phyloP scores from a whole-genome alignment of 2,329 filamentous ascomycete species.

The Neofusicoccum kwambonambiense region DNA sequence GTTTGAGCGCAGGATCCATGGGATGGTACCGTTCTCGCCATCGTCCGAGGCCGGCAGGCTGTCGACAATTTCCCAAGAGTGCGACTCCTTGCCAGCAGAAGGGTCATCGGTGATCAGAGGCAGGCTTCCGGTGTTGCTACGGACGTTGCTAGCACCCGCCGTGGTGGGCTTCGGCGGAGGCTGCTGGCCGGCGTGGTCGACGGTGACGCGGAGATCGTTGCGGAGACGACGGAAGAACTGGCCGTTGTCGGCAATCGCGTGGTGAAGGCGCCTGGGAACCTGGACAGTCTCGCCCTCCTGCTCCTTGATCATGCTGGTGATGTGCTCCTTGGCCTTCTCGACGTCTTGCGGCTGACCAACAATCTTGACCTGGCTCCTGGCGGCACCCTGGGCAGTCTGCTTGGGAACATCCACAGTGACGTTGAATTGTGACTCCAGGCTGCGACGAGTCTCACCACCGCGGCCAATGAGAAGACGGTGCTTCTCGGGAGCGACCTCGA shows the following conservation, averaged over 20 bases:
- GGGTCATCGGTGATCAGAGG: constrained; percentile 93
- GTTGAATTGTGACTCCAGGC: constrained; percentile 81
- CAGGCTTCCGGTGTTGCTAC: constrained; percentile 59
- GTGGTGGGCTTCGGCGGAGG: constrained; percentile 67
- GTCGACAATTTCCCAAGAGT: constrained; percentile 83
- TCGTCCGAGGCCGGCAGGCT: constrained; percentile 56
- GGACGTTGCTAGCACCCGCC: constrained; percentile 45
- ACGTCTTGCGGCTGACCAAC: constrained; percentile 76
- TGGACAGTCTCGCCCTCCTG: constrained; percentile 85
- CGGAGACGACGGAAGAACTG: constrained; percentile 90
- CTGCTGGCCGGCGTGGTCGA: constrained; percentile 83
- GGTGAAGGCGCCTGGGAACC: constrained; percentile 79
- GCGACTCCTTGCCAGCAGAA: constrained; percentile 53
- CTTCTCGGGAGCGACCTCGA: constrained; percentile 86
- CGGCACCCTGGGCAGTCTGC: constrained; percentile 66
- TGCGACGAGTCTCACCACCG: constrained; percentile 81
- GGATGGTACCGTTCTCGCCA: constrained; percentile 60
- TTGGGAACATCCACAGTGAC: constrained; percentile 88
- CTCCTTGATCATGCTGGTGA: constrained; percentile 74
- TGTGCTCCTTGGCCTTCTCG: constrained; percentile 82
- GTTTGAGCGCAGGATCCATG: constrained; percentile 83
- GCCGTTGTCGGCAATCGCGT: constrained; percentile 81
- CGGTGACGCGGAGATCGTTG: constrained; percentile 81
- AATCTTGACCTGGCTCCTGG: constrained; percentile 82
- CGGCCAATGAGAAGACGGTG: constrained; percentile 89